Evolutionary conservation across 805 yeast species (phyloP), one percentile per base, ranked within the genome.

Genomic region (Huiozyma sinensis): DNA sequence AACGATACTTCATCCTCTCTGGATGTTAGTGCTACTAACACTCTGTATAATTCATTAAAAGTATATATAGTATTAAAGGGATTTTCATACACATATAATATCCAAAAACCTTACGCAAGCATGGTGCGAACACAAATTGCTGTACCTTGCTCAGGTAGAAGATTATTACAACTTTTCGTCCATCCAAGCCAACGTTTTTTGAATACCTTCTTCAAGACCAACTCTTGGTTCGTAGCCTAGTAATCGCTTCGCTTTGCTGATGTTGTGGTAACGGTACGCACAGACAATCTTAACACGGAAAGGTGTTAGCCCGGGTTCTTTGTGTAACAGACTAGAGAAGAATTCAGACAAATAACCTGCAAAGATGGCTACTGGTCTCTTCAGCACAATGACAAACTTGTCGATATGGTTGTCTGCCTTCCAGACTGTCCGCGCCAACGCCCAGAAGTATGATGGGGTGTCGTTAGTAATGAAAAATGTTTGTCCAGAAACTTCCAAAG

Each of bases 371-470:
- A 86, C 66, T 0, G 83, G 77, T 55, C 83, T 76, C 39, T 72
- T 72, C 46, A 92, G 71, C 17, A 78, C 88, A 50, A 86, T 78
- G 52, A 78, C 81, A 42, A 65, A 70, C 50, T 83, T 92, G 52
- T 82, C 90, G 44, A 85, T 73, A 57, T 81, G 83, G 3, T 96
- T 97, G 65, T 88, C 96, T 24, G 90, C 89, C 61, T 90, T 90
- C 97, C 97, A 92, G 28, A 92, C 95, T 1, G 95, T 83, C 58
- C 97, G 77, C 7, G 97, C 97, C 54, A 92, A 70, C 3, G 97
- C 86, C 97, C 97, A 92, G 65, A 92, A 92, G 64, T 89, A 94
- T 12, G 92, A 76, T 13, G 98, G 98, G 3, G 89, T 73, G 64
- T 89, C 97, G 61, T 92, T 92, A 6, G 98, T 90, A 50, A 92